A percentile compares a stretch with the other conserved stretches of the same genome.
Conservation (phyloP, 306 rosid species). For the Lathyrus tuberosus region DNA sequence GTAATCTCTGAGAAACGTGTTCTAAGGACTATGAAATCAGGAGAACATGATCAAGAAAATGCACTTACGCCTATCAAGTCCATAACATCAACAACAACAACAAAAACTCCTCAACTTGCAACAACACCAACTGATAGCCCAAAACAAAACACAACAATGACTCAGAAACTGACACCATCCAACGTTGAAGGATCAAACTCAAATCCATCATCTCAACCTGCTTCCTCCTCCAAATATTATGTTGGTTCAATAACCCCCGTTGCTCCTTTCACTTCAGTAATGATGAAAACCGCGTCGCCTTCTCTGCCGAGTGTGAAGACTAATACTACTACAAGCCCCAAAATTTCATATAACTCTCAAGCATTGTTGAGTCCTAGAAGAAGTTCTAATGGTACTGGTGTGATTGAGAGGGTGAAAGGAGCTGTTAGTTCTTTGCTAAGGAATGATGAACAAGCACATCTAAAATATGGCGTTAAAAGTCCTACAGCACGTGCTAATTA, state of each 20-base stretch:
- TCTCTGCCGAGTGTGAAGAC: constrained; percentile 18
- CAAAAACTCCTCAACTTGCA: constrained; percentile 25
- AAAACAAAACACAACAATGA: constrained; percentile 29
- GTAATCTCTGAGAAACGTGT: constrained; percentile 65
- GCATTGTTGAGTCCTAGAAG: constrained; percentile 45
- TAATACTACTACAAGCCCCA: background rate
- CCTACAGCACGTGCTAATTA: constrained; percentile 40
- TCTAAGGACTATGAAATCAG: constrained; percentile 39
- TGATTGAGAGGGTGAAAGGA: constrained; percentile 71
- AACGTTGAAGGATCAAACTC: constrained; percentile 40
- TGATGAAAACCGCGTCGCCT: background rate
- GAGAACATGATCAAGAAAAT: constrained; percentile 38
- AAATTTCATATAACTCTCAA: background rate
- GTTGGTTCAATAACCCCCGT: constrained; percentile 34
- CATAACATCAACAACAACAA: constrained; percentile 16
- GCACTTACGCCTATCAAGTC: constrained; percentile 17
- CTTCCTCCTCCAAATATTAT: constrained; percentile 57
- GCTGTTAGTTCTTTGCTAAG: constrained; percentile 70
- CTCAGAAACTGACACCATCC: constrained; percentile 47
- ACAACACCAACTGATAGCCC: background rate
- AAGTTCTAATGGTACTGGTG: constrained; percentile 47
- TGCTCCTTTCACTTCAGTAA: constrained; percentile 26
- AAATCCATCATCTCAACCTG: constrained; percentile 43
- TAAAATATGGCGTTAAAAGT: constrained; percentile 33
- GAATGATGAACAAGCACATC: constrained; percentile 51